Evolutionary conservation across 2,329 filamentous ascomycete species (phyloP).

Genomic region (Colletotrichum tamarilloi): DNA sequence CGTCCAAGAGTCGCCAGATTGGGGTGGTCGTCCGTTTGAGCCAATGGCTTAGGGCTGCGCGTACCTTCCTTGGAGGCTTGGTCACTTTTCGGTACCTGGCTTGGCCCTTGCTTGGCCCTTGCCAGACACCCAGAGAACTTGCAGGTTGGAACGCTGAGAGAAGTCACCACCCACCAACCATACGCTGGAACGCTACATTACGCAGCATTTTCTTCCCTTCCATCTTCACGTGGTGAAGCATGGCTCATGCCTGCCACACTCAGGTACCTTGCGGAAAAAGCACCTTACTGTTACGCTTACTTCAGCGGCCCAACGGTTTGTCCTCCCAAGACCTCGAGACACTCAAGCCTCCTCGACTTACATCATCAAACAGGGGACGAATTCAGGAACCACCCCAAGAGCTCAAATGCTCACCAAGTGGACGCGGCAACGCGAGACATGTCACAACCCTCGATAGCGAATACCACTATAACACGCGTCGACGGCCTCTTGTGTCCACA

Average conservation of each 20-base stretch:
- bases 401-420: not conserved
- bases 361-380: slow-evolving; percentile 15
- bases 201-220: not conserved
- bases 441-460: not conserved
- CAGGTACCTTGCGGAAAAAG: not conserved
- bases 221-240: slow-evolving; percentile 3
- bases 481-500: not conserved
- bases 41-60: slow-evolving; percentile 22
- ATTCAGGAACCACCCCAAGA: not conserved
- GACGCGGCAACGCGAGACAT: slow-evolving; percentile 2
- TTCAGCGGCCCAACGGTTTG: slow-evolving; percentile 12
- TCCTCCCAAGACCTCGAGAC: not conserved
- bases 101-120: slow-evolving; percentile 10
- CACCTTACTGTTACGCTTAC: not conserved
- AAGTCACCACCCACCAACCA: not conserved
- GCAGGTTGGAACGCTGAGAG: no score
- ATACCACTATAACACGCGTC: not conserved
- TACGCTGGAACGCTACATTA: not conserved
- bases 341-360: slow-evolving; percentile 11
- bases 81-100: slow-evolving; percentile 1
- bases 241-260: slow-evolving; percentile 14
- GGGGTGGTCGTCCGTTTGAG: slow-evolving; percentile 27
- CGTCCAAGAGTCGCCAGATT: slow-evolving; percentile 33
- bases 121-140: not conserved
- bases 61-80: not conserved